These are phyloP conservation scores for Phytophthora colocasiae DNA, from an alignment of 352 stramenopile species.

Conservation along the genomic window DNA sequence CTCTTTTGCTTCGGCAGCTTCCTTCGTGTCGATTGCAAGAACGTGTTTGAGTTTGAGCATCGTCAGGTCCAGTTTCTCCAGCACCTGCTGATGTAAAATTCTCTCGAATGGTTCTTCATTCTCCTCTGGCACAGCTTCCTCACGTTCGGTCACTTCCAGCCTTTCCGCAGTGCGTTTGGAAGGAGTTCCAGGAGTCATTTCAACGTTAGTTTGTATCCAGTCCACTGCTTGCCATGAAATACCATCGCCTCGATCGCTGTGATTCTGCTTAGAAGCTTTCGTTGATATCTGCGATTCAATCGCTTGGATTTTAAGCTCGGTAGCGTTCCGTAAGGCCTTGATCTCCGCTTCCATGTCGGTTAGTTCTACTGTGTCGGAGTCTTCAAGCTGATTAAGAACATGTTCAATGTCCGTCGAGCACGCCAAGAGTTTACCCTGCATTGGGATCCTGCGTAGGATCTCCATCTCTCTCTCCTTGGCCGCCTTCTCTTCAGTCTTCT, in stretches of 20 bases:
- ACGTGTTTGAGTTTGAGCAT: constrained; percentile 70
- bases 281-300: constrained; percentile 42
- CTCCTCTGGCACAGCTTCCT: background rate
- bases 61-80: constrained; percentile 70
- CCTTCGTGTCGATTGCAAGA: constrained; percentile 57
- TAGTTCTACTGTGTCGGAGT: constrained; percentile 2
- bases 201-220: constrained; percentile 38
- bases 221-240: constrained; percentile 28
- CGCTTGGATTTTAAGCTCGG: constrained; percentile 31
- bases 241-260: background rate
- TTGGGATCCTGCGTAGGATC: constrained; percentile 53
- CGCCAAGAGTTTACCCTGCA: constrained; percentile 53
- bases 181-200: background rate
- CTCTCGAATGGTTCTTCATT: constrained; percentile 32
- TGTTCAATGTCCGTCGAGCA: constrained; percentile 55
- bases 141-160: background rate
- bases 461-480: constrained; percentile 46
- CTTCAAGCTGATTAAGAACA: constrained; percentile 49
- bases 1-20: constrained; percentile 43
- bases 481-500: constrained; percentile 38
- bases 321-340: constrained; percentile 23
- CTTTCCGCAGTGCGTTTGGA: background rate
- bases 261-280: background rate
- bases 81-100: constrained; percentile 51
- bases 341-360: constrained; percentile 25